A percentile compares a stretch with the other conserved stretches of the same genome.
Evolutionary conservation across 176 grass and related monocot species (phyloP).

Genomic region (Eleusine indica): DNA sequence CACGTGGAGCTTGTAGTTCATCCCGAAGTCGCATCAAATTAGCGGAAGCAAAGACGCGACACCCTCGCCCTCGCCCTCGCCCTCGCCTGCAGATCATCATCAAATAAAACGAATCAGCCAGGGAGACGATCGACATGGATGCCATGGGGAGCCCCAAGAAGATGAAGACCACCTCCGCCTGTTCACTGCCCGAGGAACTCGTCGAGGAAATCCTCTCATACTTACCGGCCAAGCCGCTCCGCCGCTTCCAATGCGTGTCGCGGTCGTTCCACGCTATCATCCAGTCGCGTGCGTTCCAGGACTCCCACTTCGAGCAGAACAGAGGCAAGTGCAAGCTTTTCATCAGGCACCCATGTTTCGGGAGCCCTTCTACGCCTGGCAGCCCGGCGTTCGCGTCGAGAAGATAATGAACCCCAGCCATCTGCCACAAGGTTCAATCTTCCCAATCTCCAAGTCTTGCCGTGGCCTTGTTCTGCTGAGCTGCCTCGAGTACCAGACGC

Average conservation of each 20-base stretch:
- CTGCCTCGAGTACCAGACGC: background rate
- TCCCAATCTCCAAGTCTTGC: background rate
- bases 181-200: background rate
- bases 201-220: background rate
- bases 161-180: background rate
- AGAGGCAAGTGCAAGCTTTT: background rate
- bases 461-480: background rate
- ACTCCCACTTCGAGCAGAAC: background rate
- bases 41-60: too few species aligned
- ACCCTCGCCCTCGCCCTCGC: too few species aligned
- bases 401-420: background rate
- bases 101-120: too few species aligned
- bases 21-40: too few species aligned
- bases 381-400: background rate
- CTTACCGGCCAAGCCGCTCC: slow-evolving; percentile 11
- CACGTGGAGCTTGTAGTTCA: too few species aligned
- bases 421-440: background rate
- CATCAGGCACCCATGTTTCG: background rate
- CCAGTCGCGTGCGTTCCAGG: background rate
- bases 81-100: too few species aligned
- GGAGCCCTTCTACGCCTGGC: slow-evolving; percentile 14
- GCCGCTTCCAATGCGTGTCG: slow-evolving; percentile 3
- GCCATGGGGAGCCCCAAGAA: background rate
- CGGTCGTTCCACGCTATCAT: background rate
- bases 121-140: too few species aligned